Evolutionary conservation across 2,329 filamentous ascomycete genomes (phyloP), one percentile per base, ranked within the genome.

Genomic region (Monilinia aucupariae): DNA sequence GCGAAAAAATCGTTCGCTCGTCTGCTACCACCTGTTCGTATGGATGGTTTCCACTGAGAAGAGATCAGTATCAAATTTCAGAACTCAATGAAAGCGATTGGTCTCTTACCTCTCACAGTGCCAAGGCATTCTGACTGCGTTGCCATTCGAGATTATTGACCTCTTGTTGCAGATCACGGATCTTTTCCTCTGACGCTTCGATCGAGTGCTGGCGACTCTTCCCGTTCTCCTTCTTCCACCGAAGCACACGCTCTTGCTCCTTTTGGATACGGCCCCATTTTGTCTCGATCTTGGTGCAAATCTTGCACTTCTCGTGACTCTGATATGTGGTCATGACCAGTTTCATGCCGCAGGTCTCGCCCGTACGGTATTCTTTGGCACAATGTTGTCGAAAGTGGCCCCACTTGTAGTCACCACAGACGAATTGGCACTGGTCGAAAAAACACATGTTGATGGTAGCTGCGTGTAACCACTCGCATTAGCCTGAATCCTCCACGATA

Each of bases 331-430:
- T 80, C 79, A 89, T 92, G 73, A 96, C 87, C 68, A 96, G 84
- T 78, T 91, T 96, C 79, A 96, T 88, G 66, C 93, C 93, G 78
- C 93, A 97, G 45, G 93, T 97, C 81, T 97, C 93, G 72, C 93
- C 93, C 69, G 90, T 96, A 68, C 93, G 90, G 79, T 96, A 96
- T 76, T 97, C 93, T 77, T 91, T 92, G 76, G 89, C 88, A 82
- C 93, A 97, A 75, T 96, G 92, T 76, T 92, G 85, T 69, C 90
- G 87, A 80, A 97, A 97, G 78, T 88, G 89, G 69, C 91, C 90
- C 92, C 92, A 97, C 77, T 92, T 91, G 88, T 89, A 96, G 82
- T 91, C 93, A 73, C 90, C 89, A 79, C 93, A 97, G 64, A 77
- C 77, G 83, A 90, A 96, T 71, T 85, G 84, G 76, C 88, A 91